Evolutionary conservation across 192 early-diverging fungal species (phyloP).

Genomic region (Backusella circina): DNA sequence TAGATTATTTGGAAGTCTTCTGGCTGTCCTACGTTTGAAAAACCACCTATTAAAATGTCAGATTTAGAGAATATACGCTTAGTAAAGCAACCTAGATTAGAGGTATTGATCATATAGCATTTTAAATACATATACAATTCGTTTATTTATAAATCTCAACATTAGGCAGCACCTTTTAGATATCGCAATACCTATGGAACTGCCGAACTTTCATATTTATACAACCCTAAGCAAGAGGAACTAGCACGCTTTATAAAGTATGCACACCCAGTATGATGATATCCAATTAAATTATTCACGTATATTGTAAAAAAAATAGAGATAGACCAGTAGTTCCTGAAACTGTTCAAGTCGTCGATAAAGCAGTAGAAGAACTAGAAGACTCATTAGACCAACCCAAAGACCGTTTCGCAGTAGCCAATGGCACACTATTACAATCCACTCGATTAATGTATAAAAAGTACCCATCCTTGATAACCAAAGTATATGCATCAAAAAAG

Average conservation of each 20-base stretch:
- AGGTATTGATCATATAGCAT: background rate
- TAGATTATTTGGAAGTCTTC: conserved; percentile 79
- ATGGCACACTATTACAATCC: conserved; percentile 27
- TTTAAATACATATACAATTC: no score
- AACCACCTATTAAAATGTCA: conserved; percentile 34
- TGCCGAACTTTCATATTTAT: conserved; percentile 19
- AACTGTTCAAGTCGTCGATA: conserved; percentile 7
- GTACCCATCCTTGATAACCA: conserved; percentile 15
- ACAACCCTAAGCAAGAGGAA: background rate
- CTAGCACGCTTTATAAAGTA: conserved; percentile 21
- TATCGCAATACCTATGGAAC: conserved; percentile 28
- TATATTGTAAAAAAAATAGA: background rate
- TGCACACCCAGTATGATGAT: no score
- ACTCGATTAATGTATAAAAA: conserved; percentile 14
- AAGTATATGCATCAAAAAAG: conserved; percentile 24
- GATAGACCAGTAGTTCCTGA: conserved; percentile 10
- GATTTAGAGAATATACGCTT: conserved; percentile 29
- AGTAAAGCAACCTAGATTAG: conserved; percentile 8
- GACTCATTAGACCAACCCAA: background rate
- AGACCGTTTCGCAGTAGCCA: conserved; percentile 19
- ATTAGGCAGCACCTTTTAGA: background rate
- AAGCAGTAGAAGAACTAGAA: conserved; percentile 8
- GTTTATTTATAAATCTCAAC: background rate
- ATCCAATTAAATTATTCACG: no score
- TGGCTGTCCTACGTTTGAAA: conserved; percentile 73